Conservation (phyloP, 1,284 basidiomycete genomes). For the Tremellales sp. region DNA sequence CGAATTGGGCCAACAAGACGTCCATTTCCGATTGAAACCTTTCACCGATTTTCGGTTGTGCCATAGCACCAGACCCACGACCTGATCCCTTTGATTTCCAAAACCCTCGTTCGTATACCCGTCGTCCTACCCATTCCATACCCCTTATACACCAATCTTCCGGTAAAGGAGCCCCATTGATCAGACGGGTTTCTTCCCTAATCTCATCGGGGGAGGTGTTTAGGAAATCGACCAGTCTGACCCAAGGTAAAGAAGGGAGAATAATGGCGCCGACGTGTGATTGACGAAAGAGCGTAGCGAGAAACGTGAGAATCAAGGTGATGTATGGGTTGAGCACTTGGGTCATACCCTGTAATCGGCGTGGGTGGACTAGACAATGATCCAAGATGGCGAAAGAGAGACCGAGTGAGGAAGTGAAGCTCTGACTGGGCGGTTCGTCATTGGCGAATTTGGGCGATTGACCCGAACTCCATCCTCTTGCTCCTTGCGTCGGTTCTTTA, state of each 20-base stretch:
- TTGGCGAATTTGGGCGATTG: not conserved
- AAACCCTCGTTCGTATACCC: slow-evolving; percentile 84
- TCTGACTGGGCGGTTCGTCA: slow-evolving; percentile 51
- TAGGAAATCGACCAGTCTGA: slow-evolving; percentile 65
- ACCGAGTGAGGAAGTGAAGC: slow-evolving; percentile 68
- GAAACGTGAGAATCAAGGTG: slow-evolving; percentile 78
- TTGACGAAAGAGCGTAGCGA: slow-evolving; percentile 70
- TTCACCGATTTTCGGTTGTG: slow-evolving; percentile 50
- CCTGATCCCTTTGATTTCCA: slow-evolving; percentile 59
- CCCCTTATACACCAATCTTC: slow-evolving; percentile 96
- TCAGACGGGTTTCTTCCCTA: slow-evolving; percentile 54
- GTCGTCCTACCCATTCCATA: slow-evolving; percentile 87
- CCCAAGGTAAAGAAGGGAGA: slow-evolving; percentile 81
- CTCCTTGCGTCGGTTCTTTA: not conserved
- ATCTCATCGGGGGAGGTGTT: slow-evolving; percentile 50
- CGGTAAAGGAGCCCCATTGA: slow-evolving; percentile 62
- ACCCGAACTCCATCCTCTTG: no score
- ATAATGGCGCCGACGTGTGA: slow-evolving; percentile 59
- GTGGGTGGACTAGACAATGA: slow-evolving; percentile 63
- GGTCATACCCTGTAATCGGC: slow-evolving; percentile 57
- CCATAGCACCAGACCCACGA: slow-evolving; percentile 43
- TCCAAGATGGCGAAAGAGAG: slow-evolving; percentile 76
- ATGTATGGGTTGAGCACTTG: slow-evolving; percentile 80
- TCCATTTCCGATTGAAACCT: slow-evolving; percentile 64
- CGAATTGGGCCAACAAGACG: slow-evolving; percentile 64